A percentile compares a stretch with the other conserved stretches of the same genome.
phyloP scores from a whole-genome alignment of 2,329 filamentous ascomycete genomes.

The Arthrobotrys pseudoclavata region DNA sequence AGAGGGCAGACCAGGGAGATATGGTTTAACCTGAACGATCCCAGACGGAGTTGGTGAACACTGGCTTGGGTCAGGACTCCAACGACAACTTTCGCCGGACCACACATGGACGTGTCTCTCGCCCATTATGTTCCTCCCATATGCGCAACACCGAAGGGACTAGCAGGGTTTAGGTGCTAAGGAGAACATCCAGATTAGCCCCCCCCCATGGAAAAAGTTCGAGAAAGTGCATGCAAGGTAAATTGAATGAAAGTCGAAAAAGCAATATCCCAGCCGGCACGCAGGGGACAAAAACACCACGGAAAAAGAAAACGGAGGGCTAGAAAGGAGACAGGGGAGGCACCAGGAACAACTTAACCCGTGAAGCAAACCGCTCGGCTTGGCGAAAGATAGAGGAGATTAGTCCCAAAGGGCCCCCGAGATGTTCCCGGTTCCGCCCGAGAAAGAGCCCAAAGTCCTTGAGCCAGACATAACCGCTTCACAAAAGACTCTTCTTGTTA shows the following conservation, averaged over 20 bases:
- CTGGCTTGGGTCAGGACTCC: constrained; percentile 54
- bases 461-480: constrained; percentile 22
- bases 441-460: constrained; percentile 14
- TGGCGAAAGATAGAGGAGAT: constrained; percentile 59
- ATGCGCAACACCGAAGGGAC: constrained; percentile 57
- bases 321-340: constrained; percentile 42
- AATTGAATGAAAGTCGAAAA: constrained; percentile 59
- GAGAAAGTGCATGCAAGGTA: constrained; percentile 59
- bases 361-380: constrained; percentile 44
- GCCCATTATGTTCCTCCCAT: constrained; percentile 56
- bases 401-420: constrained; percentile 31
- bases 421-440: constrained; percentile 35
- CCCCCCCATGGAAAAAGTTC: constrained; percentile 50
- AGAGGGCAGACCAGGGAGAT: constrained; percentile 49
- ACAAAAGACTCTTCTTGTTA: constrained; percentile 1
- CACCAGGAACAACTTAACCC: constrained; percentile 48
- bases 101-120: constrained; percentile 60
- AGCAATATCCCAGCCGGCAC: constrained; percentile 56
- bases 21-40: constrained; percentile 57
- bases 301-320: constrained; percentile 33
- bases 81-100: constrained; percentile 46
- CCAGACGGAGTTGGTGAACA: constrained; percentile 59
- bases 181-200: constrained; percentile 60
- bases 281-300: constrained; percentile 46
- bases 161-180: constrained; percentile 57